Evolutionary conservation across 306 rosid genomes (phyloP).

Genomic region (Delonix regia): DNA sequence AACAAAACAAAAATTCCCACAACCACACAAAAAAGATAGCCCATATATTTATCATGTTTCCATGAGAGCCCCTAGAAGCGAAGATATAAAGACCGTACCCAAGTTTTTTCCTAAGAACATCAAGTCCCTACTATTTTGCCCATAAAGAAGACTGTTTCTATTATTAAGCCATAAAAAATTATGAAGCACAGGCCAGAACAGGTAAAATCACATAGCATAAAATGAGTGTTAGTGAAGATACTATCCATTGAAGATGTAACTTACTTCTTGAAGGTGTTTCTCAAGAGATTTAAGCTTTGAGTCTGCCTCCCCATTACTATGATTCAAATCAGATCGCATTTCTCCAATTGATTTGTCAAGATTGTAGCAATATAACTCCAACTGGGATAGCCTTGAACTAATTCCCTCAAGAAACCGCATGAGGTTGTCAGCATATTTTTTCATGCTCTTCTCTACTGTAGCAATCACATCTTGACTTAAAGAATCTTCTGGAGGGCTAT

Average conservation of each 20-base stretch:
- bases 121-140: neutral
- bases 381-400: slow-evolving; percentile 92
- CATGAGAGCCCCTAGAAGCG: too few relatives aligned
- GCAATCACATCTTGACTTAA: slow-evolving; percentile 73
- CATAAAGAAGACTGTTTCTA: neutral
- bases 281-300: slow-evolving; percentile 83
- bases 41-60: too few relatives aligned
- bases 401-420: slow-evolving; percentile 97
- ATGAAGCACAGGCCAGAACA: slow-evolving; percentile 16
- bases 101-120: too few relatives aligned
- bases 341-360: slow-evolving; percentile 97
- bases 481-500: slow-evolving; percentile 82
- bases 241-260: slow-evolving; percentile 33
- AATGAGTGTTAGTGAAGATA: neutral
- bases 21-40: too few relatives aligned
- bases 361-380: slow-evolving; percentile 96
- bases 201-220: neutral
- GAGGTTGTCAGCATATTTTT: slow-evolving; percentile 84
- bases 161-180: slow-evolving; percentile 5
- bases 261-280: slow-evolving; percentile 92
- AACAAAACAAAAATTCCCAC: neutral
- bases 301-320: slow-evolving; percentile 82
- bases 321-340: slow-evolving; percentile 80
- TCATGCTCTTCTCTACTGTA: slow-evolving; percentile 91
- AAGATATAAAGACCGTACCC: too few relatives aligned